Conservation (phyloP, 805 yeast species). For the Lachancea dasiensis region DNA sequence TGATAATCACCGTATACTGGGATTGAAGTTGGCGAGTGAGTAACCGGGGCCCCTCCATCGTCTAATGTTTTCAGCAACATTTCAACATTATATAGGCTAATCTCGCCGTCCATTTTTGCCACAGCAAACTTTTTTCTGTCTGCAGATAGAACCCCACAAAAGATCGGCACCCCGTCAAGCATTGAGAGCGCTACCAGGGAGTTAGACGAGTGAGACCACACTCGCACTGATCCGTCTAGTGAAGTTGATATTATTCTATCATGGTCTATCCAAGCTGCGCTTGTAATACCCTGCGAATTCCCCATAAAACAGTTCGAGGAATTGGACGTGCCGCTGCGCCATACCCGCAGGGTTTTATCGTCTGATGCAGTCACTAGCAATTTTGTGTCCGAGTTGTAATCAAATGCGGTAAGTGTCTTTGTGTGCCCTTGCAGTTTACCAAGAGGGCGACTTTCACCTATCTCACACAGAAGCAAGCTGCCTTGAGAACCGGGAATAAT, state of each 20-base stretch:
- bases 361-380: slow-evolving; percentile 71
- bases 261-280: slow-evolving; percentile 48
- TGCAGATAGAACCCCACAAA: slow-evolving; percentile 48
- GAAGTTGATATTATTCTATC: slow-evolving; percentile 48
- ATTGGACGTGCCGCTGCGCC: slow-evolving; percentile 62
- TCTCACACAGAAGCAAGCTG: slow-evolving; percentile 49
- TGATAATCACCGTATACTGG: slow-evolving; percentile 24
- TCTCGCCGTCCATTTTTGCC: slow-evolving; percentile 60
- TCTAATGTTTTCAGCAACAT: slow-evolving; percentile 9
- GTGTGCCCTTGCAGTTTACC: slow-evolving; percentile 61
- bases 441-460: slow-evolving; percentile 41
- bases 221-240: slow-evolving; percentile 60
- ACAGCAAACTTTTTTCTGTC: slow-evolving; percentile 46
- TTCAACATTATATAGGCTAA: slow-evolving; percentile 46
- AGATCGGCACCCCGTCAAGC: slow-evolving; percentile 49
- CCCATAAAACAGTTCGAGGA: slow-evolving; percentile 44
- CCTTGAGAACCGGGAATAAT: slow-evolving; percentile 61
- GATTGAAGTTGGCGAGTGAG: slow-evolving; percentile 26
- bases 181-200: slow-evolving; percentile 25
- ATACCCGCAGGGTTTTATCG: slow-evolving; percentile 64
- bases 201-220: slow-evolving; percentile 51
- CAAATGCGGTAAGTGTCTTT: slow-evolving; percentile 48
- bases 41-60: background rate
- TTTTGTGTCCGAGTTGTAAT: slow-evolving; percentile 46
- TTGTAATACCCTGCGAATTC: slow-evolving; percentile 54